These are phyloP conservation scores for Cladorrhinum sp. DNA, from an alignment of 2,329 filamentous ascomycete genomes.

Conservation along the genomic window DNA sequence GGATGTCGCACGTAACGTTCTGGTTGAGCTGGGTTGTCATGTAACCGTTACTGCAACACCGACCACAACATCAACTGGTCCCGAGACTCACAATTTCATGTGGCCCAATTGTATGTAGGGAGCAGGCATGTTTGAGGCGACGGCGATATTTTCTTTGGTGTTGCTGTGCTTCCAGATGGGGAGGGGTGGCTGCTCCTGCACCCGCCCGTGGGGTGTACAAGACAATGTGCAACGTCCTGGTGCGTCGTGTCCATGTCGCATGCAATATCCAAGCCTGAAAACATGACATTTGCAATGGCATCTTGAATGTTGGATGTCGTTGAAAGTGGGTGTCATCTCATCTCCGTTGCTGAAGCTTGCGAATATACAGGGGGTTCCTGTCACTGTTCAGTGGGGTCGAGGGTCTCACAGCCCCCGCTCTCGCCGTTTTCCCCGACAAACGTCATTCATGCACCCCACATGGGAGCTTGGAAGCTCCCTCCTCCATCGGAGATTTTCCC, in stretches of 20 bases:
- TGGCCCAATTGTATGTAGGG: too few species aligned
- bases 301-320: neutral
- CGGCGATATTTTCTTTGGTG: neutral
- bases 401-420: neutral
- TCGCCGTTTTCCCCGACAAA: neutral
- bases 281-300: neutral
- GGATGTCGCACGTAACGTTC: constrained; percentile 9
- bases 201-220: neutral
- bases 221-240: neutral
- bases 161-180: neutral
- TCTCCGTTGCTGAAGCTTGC: neutral
- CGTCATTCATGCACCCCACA: neutral
- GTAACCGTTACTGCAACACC: neutral
- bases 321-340: neutral
- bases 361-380: neutral
- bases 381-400: neutral
- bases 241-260: too few species aligned
- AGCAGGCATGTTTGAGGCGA: too few species aligned
- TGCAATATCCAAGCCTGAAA: too few species aligned
- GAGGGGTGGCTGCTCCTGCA: neutral
- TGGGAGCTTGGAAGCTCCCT: neutral
- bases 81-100: neutral
- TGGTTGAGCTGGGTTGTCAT: neutral
- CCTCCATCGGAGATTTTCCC: neutral
- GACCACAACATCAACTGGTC: neutral